Evolutionary conservation across 495 filamentous ascomycete genomes (phyloP).

Genomic region (Aspergillus baeticus): DNA sequence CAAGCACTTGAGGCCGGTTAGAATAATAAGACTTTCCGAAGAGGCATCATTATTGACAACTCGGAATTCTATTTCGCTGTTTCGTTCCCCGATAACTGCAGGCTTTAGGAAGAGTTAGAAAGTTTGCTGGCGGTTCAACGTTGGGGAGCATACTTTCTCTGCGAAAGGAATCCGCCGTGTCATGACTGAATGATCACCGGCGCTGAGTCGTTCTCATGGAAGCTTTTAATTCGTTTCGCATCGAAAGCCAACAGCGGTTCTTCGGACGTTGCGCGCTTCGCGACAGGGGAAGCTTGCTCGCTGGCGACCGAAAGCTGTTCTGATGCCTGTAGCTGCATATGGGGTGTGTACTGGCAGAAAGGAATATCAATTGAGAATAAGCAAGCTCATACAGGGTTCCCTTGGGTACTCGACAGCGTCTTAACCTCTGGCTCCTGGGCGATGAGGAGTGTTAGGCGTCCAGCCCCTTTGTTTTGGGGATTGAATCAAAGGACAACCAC

Average conservation of each 20-base stretch:
- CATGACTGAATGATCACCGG: background rate
- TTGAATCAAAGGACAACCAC: too few relatives aligned
- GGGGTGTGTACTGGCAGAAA: too few relatives aligned
- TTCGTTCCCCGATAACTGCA: slow-evolving; percentile 89
- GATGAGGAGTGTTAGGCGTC: too few relatives aligned
- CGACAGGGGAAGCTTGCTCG: background rate
- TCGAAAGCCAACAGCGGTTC: background rate
- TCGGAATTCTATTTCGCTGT: slow-evolving; percentile 94
- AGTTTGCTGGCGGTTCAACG: background rate
- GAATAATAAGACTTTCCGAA: slow-evolving; percentile 85
- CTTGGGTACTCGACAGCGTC: too few relatives aligned
- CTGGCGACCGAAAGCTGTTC: background rate
- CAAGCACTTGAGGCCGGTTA: slow-evolving; percentile 94
- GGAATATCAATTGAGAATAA: too few relatives aligned
- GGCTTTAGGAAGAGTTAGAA: slow-evolving; percentile 66
- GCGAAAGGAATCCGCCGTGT: background rate
- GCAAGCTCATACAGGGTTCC: too few relatives aligned
- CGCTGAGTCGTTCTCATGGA: background rate
- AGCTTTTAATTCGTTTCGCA: background rate
- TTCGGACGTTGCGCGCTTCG: background rate
- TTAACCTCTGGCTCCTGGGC: too few relatives aligned
- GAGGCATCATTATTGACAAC: slow-evolving; percentile 96
- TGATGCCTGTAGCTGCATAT: background rate
- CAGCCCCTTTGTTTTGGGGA: too few relatives aligned
- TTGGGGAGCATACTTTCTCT: background rate